Base-by-base conservation (phyloP, 1,284 basidiomycete species). In the Uromyces viciae-fabae region DNA sequence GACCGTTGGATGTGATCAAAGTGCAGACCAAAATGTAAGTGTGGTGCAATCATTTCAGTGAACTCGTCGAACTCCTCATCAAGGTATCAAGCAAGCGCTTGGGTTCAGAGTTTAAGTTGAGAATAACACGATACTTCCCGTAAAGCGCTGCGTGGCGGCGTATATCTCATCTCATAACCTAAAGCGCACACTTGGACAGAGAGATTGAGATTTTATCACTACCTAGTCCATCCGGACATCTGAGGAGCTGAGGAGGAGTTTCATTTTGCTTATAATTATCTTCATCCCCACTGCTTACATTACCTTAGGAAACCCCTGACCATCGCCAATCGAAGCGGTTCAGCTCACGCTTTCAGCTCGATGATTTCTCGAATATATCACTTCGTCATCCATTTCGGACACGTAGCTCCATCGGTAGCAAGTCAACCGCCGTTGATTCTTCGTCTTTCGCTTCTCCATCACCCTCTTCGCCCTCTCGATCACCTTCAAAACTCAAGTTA, bases 341-440 rank as follows among this genome's bases (percentile, higher is more conserved):
- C 1, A 72, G 46, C 8, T 54, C 69, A 38, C 14, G 46, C 4
- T 38, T 49, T 3, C 31, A n/a, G 0, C 49, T 25, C 43, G 69
- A 68, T 28, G n/a, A 68, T 8, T 28, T 43, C 25, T 3, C 22
- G 17, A 31, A 4, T 28, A 33, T 42, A 54, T 9, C 46, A 33
- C 43, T 28, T 40, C 33, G 33, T 36, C 60, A 31, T 33, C 64
- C 46, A 28, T 9, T 40, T 22, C 46, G 46, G 33, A 66, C 17
- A 22, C 25, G 69, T 22, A 52, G 49, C 25, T 72, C 69, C 43
- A 54, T 72, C 46, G 69, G 49, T 31, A 72, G 69, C 46, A 72
- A 54, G 46, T 36, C 42, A 9, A 72, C 69, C 28, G 69, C 69
- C 69, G 69, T 72, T 22, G 69, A 72, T 17, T 72, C 69, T 9